These are phyloP conservation scores for Saccharomycopsis hybrid DNA, from an alignment of 1,139 yeast species.

Conservation along the genomic window DNA sequence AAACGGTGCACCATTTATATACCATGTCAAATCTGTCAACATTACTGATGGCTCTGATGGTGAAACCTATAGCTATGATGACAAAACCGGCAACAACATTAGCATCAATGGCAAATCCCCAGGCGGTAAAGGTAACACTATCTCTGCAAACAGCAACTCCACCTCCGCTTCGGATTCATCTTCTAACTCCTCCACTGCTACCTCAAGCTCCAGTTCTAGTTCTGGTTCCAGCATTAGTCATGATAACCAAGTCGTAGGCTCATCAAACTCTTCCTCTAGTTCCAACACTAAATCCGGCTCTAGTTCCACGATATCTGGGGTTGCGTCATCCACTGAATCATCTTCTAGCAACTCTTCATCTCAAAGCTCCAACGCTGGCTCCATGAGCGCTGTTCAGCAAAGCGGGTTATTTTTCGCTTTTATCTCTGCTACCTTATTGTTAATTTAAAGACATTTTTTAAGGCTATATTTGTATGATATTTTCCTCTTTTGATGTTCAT, in stretches of 20 bases:
- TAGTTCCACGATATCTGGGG: not conserved
- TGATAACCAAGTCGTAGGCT: not conserved
- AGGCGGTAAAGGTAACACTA: slow-evolving; percentile 38
- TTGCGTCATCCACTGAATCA: slow-evolving; percentile 25
- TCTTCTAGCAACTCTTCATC: not conserved
- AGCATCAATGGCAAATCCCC: slow-evolving; percentile 51
- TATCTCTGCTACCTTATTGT: not conserved
- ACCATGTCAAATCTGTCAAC: slow-evolving; percentile 53
- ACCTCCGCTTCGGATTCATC: not conserved
- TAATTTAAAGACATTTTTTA: no score
- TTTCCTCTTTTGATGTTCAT: no score
- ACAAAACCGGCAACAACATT: slow-evolving; percentile 61
- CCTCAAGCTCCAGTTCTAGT: not conserved
- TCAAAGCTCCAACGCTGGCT: not conserved
- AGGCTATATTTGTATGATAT: no score
- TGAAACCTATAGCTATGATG: slow-evolving; percentile 55
- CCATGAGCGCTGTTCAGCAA: not conserved
- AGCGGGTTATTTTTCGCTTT: not conserved
- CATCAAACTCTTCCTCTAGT: slow-evolving; percentile 9
- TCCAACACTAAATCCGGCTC: slow-evolving; percentile 4
- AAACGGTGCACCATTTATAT: slow-evolving; percentile 57
- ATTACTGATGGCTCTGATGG: slow-evolving; percentile 84
- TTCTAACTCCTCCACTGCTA: slow-evolving; percentile 23
- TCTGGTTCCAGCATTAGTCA: slow-evolving; percentile 1
- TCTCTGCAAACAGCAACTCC: slow-evolving; percentile 29